phyloP scores from a whole-genome alignment of 192 early-diverging fungal species.

The Allomyces javanicus region DNA sequence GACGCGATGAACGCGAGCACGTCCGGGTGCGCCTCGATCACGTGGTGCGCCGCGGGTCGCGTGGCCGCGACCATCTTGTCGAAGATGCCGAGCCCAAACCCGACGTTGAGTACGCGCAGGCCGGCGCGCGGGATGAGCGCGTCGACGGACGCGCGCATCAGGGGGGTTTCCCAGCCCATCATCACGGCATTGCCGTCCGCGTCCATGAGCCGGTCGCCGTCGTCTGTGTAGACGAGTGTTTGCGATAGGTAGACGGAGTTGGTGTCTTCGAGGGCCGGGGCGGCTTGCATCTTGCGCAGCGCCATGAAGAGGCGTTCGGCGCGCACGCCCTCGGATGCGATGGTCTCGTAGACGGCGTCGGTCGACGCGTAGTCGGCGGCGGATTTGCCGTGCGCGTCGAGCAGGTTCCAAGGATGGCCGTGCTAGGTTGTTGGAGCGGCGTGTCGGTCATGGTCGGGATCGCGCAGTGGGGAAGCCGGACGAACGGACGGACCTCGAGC shows the following conservation, averaged over 20 bases:
- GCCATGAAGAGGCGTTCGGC: constrained; percentile 58
- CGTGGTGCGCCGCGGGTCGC: constrained; percentile 53
- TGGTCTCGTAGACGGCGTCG: constrained; percentile 42
- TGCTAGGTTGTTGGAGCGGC: constrained; percentile 14
- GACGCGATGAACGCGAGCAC: constrained; percentile 72
- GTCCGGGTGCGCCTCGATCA: constrained; percentile 95
- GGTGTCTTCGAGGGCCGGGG: constrained; percentile 23
- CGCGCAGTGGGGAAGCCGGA: not conserved
- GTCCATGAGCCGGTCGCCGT: constrained; percentile 63
- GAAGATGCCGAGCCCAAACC: constrained; percentile 84
- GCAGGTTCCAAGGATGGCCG: constrained; percentile 66
- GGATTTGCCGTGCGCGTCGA: constrained; percentile 50
- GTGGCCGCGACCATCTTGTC: constrained; percentile 61
- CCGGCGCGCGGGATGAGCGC: constrained; percentile 5
- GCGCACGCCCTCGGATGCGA: constrained; percentile 71
- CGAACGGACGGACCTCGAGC: not conserved
- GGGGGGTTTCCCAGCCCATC: constrained; percentile 93
- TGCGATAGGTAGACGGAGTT: constrained; percentile 62
- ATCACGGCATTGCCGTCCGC: constrained; percentile 78
- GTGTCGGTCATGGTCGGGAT: not conserved
- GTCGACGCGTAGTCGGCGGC: constrained; percentile 68
- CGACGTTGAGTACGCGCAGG: constrained; percentile 46
- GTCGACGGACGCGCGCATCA: constrained; percentile 43
- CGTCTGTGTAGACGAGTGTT: constrained; percentile 51
- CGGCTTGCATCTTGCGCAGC: constrained; percentile 16